Base-by-base conservation (phyloP, 495 filamentous ascomycete species). In the Penicillium argentinense region DNA sequence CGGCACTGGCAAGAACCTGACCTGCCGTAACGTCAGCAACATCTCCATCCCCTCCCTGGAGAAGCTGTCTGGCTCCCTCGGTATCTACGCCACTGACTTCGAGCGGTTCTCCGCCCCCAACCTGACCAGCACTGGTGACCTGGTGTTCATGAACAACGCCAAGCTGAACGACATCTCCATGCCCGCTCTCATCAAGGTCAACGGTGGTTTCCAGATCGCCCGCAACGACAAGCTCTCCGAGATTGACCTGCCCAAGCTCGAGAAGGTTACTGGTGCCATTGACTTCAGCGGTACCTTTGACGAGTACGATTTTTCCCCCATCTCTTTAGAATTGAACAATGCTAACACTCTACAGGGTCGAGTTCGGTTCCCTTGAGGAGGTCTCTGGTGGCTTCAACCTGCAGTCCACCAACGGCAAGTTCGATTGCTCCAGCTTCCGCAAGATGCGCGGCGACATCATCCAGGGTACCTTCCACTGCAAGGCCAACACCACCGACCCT, bases 331-430 rank as follows among this genome's bases (percentile, higher is more conserved):
- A 29, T 17, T 12, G 21, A 7, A 18, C n/a, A n/a, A 1, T 14
- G 9, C 61, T 54, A 44, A 60, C 44, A n/a, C 19, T 19, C 45
- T 43, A 9, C 54, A 96, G 91, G 43, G 82, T 89, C 42, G 58
- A 73, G 21, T 75, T 97, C 22, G 84, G 87, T 27, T 56, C 60
- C 11, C 76, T 98, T 17, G 71, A 81, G 49, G 80, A 86, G 49
- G 91, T 97, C 53, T 76, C 78, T 59, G 93, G 93, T 74, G 85
- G 83, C 42, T 92, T 96, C 76, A 90, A 96, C 72, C 68, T 95
- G 52, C 81, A 89, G 71, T 85, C 78, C 55, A 87, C 87, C 24
- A 33, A 57, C 47, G 77, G 72, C 49, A 73, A 84, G 45, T 83
- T 91, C 69, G 63, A 69, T 59, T 81, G 81, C 63, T 48, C 39